Evolutionary conservation across 352 stramenopile species (phyloP), one percentile per base, ranked within the genome.

Genomic region (Globisporangium takayamanum): DNA sequence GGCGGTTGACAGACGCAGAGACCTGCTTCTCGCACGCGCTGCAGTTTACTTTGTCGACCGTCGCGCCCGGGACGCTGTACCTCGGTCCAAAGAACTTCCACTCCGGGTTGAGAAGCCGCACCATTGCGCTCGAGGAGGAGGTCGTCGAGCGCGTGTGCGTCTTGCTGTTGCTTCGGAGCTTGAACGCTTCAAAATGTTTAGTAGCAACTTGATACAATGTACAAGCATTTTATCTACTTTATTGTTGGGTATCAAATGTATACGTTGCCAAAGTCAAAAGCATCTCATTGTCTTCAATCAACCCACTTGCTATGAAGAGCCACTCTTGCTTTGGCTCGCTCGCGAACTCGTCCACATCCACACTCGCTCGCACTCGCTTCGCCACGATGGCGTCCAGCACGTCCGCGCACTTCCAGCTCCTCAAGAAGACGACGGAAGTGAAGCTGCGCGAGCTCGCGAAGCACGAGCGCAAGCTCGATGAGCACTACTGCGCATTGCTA

Each of bases 41-140:
- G 65, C 78, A 88, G 68, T 88, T 66, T 37, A 88, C 78, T 36
- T 83, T 86, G 36, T 82, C 70, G 18, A 60, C 69, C 66, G 85
- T 87, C 58, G 78, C 76, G 59, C 65, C 76, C 1, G 52, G 25
- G 16, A 85, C 68, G 56, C 74, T 70, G 63, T 88, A 88, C 67
- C 70, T 80, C 28, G 50, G 57, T 3, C 78, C 76, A 53, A 88
- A 88, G 66, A 85, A 62, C 70, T 80, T 69, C 78, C 78, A 88
- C 73, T 85, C 76, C 58, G 86, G 80, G 55, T 82, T 84, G 11
- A 84, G 66, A 22, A 66, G 70, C 62, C 78, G 81, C 12, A 83
- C 74, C 78, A 88, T 88, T 10, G 36, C 47, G 54, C 18, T 44
- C 28, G 8, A 52, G 50, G 30, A 36, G 30, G 30, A 36, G 30